Percentiles rank a stretch among this genome's conserved stretches.
These are phyloP conservation scores for Aspergillus fischeri DNA, from an alignment of 2,329 filamentous ascomycete species.

Conservation along the genomic window DNA sequence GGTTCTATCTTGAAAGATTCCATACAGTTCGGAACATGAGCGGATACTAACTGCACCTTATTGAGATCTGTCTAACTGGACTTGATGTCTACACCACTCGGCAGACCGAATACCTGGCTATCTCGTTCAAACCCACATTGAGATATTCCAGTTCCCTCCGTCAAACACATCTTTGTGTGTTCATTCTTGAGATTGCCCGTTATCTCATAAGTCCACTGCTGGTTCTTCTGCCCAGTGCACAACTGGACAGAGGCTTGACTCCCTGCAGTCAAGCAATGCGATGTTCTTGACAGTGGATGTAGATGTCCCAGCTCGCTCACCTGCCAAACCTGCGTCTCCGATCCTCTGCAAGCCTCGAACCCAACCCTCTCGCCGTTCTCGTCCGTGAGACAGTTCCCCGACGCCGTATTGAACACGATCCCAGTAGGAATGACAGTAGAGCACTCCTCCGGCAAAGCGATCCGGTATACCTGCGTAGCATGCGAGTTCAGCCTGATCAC, in stretches of 20 bases:
- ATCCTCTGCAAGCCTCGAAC: constrained; percentile 37
- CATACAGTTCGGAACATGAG: not conserved
- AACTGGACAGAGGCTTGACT: constrained; percentile 11
- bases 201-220: constrained; percentile 43
- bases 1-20: not conserved
- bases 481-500: constrained; percentile 32
- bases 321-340: constrained; percentile 44
- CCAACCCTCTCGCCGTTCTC: constrained; percentile 18
- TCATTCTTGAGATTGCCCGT: constrained; percentile 43
- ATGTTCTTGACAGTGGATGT: constrained; percentile 33
- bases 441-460: constrained; percentile 30
- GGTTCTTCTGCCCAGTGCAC: constrained; percentile 19
- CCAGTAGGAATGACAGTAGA: constrained; percentile 41
- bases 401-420: constrained; percentile 49
- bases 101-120: constrained; percentile 46
- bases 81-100: constrained; percentile 32
- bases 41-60: not conserved
- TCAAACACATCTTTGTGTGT: constrained; percentile 35
- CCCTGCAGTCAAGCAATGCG: constrained; percentile 30
- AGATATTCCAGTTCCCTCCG: constrained; percentile 29
- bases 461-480: constrained; percentile 42
- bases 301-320: constrained; percentile 31
- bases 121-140: constrained; percentile 38
- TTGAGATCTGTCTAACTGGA: not conserved
- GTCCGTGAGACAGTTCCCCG: constrained; percentile 42